A percentile compares a stretch with the other conserved stretches of the same genome.
Evolutionary conservation across 1,139 yeast genomes (phyloP).

Genomic region (Tardiomyces depauwii): DNA sequence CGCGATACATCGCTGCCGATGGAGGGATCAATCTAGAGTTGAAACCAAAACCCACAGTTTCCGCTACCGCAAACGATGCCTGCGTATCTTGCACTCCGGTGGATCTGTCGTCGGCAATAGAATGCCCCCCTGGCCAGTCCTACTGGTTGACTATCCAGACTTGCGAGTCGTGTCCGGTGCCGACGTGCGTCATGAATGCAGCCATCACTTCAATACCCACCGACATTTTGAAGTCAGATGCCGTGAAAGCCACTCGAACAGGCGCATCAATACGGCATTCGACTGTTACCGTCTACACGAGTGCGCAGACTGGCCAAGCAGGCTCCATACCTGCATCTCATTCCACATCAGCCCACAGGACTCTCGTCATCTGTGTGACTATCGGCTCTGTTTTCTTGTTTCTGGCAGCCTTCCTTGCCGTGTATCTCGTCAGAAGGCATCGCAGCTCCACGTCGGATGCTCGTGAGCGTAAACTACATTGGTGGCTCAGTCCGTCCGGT

Average conservation of each 20-base stretch:
- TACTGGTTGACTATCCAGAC: constrained; percentile 36
- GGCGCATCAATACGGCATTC: background rate
- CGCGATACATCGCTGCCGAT: too few species aligned
- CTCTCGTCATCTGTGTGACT: constrained; percentile 8
- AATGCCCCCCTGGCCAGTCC: constrained; percentile 10
- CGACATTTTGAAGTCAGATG: background rate
- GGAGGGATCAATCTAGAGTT: background rate
- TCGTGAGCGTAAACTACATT: background rate
- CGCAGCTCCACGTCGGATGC: background rate
- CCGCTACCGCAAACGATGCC: background rate
- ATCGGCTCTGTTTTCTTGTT: constrained; percentile 9
- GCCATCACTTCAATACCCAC: background rate
- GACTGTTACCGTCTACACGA: background rate
- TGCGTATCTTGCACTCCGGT: background rate
- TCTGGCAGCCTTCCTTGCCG: constrained; percentile 4
- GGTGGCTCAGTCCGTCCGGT: background rate
- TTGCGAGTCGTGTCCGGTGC: constrained; percentile 36
- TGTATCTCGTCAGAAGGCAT: constrained; percentile 1
- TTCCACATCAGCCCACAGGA: background rate
- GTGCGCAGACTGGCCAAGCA: background rate
- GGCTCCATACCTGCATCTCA: background rate
- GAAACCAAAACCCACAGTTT: background rate
- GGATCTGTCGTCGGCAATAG: background rate
- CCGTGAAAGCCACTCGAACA: background rate
- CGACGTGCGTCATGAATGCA: background rate